Base-by-base conservation (phyloP, 1,284 basidiomycete species). In the Malassezia sympodialis region DNA sequence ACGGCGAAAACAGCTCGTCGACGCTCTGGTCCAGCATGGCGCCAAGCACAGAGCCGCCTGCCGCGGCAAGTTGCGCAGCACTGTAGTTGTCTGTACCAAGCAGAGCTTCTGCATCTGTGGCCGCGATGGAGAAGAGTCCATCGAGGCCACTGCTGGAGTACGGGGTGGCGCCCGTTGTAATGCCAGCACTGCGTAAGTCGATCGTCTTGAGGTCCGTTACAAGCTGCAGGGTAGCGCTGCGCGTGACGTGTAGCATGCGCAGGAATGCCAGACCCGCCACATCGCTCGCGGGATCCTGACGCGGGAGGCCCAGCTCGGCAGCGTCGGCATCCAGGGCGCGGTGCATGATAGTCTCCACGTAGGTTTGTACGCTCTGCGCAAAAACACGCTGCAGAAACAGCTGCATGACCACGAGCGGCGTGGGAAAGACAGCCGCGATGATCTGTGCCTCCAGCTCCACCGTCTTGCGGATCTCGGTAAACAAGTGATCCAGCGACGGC, bases 351-450 rank as follows among this genome's bases (percentile, higher is more conserved):
- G 68, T 65, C 52, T 74, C 72, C 40, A 74, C 65, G 45, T 68
- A 70, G 23, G 59, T 63, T 50, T 73, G 70, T 3, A 74, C 67
- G 21, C 91, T 90, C 79, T 99, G 94, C 0, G 91, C 93, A 76
- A 99, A 99, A 0, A 98, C 89, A 34, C 94, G 82, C 73, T 96
- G 94, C 37, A 99, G 76, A 76, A 99, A 98, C 7, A 96, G 91
- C 76, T 96, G 90, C 90, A 98, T 93, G 14, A 99, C 94, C n/a
- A 90, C 82, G 8, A 87, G 83, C 10, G 94, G 93, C 63, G 90
- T 90, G 0, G 94, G 94, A 75, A 99, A 99, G 4, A 99, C 94
- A 1, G 90, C 94, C 72, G 93, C 90, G 41, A 98, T 91, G 58
- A 99, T 99, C 72, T 96, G 90, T 0, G 89, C 87, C 76, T 99